These are phyloP conservation scores for Elongisporangium prolatum DNA, from an alignment of 352 stramenopile genomes.

Conservation along the genomic window DNA sequence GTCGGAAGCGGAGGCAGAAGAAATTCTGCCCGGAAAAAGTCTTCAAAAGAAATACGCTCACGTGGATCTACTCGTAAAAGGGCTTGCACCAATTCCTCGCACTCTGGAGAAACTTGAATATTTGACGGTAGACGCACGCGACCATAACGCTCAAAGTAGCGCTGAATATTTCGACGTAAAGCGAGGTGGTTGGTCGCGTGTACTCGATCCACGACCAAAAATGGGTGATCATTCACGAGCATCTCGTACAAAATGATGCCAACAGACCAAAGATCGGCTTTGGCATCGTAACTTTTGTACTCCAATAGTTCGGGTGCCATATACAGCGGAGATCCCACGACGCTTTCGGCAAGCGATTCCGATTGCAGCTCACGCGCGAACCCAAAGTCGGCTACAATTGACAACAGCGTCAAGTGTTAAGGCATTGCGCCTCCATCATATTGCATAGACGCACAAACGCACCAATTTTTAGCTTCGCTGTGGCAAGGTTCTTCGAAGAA, in stretches of 20 bases:
- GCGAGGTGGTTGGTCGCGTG: slow-evolving; percentile 79
- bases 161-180: slow-evolving; percentile 69
- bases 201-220: slow-evolving; percentile 66
- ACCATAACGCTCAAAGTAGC: slow-evolving; percentile 63
- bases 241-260: slow-evolving; percentile 84
- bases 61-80: slow-evolving; percentile 58
- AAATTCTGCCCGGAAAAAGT: slow-evolving; percentile 70
- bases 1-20: slow-evolving; percentile 48
- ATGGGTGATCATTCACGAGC: slow-evolving; percentile 77
- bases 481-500: slow-evolving; percentile 57
- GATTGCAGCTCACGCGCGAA: slow-evolving; percentile 65
- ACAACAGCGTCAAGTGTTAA: background rate
- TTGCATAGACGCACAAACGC: slow-evolving; percentile 8
- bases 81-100: slow-evolving; percentile 51
- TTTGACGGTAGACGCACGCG: slow-evolving; percentile 43
- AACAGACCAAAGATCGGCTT: slow-evolving; percentile 77
- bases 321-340: slow-evolving; percentile 74
- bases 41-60: slow-evolving; percentile 71
- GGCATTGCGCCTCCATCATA: background rate
- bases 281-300: slow-evolving; percentile 85
- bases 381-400: slow-evolving; percentile 56
- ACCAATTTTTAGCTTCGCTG: slow-evolving; percentile 79
- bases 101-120: slow-evolving; percentile 57
- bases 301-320: slow-evolving; percentile 78
- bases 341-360: slow-evolving; percentile 75